A percentile compares a stretch with the other conserved stretches of the same genome.
These are phyloP conservation scores for Solanum arcanum DNA, from an alignment of 257 asterid species.

Conservation along the genomic window DNA sequence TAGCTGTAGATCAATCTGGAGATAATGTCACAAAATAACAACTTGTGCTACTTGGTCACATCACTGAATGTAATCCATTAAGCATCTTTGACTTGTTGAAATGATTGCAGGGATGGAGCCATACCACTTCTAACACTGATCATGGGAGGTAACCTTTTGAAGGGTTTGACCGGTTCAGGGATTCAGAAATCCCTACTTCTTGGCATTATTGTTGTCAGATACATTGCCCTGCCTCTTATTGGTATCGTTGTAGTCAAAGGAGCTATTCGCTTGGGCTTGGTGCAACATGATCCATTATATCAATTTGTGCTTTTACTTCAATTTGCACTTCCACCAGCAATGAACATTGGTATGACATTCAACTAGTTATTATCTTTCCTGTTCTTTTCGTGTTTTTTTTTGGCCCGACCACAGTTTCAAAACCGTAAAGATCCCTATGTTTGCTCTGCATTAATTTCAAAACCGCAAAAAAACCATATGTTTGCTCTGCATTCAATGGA, in stretches of 20 bases:
- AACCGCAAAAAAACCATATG: neutral
- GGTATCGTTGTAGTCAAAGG: conserved; percentile 64
- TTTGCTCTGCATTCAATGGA: neutral
- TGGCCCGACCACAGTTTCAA: neutral
- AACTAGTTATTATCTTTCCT: neutral
- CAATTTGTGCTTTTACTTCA: conserved; percentile 77
- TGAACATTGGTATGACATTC: conserved; percentile 57
- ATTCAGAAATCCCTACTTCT: conserved; percentile 40
- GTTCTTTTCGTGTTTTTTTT: neutral
- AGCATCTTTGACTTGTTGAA: neutral
- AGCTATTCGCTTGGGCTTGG: conserved; percentile 45
- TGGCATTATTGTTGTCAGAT: conserved; percentile 53
- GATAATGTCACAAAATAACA: neutral
- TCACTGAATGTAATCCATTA: neutral
- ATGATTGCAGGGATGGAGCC: conserved; percentile 70
- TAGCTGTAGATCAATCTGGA: neutral
- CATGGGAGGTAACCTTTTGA: conserved; percentile 82
- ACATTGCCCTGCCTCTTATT: conserved; percentile 46
- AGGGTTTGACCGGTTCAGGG: conserved; percentile 52
- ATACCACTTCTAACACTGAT: conserved; percentile 72
- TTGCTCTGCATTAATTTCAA: neutral
- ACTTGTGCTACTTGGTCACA: neutral
- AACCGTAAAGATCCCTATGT: neutral
- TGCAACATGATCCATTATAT: conserved; percentile 46
- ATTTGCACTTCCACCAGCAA: conserved; percentile 80